Conservation (phyloP, 371 early-diverging fungal species). For the Nematocida sp. region DNA sequence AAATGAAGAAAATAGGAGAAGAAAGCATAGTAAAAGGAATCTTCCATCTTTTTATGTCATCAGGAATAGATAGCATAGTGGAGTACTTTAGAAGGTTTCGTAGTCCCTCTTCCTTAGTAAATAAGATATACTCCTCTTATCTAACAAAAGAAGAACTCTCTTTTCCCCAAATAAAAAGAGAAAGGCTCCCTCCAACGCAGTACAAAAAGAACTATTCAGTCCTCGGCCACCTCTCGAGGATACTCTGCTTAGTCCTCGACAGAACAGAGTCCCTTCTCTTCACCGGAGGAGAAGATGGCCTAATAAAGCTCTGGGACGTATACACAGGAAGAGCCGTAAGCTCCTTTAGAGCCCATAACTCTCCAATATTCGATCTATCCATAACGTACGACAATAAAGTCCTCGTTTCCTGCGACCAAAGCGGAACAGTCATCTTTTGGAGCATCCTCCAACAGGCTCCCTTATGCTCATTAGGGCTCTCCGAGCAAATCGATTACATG, state of each 20-base stretch:
- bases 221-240: conserved; percentile 63
- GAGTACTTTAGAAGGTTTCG: conserved; percentile 46
- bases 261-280: conserved; percentile 59
- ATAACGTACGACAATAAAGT: conserved; percentile 55
- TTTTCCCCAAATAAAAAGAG: not conserved
- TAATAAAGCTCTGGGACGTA: conserved; percentile 65
- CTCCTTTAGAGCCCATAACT: conserved; percentile 58
- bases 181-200: not conserved
- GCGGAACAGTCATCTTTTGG: conserved; percentile 60
- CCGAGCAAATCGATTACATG: conserved; percentile 55
- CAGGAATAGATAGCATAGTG: conserved; percentile 9
- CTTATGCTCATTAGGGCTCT: not conserved
- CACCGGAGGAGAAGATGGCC: conserved; percentile 64
- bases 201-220: not conserved
- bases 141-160: not conserved
- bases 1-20: conserved; percentile 8
- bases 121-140: conserved; percentile 1
- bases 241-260: conserved; percentile 62
- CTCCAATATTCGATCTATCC: conserved; percentile 61
- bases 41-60: conserved; percentile 7
- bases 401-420: conserved; percentile 62
- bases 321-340: conserved; percentile 49
- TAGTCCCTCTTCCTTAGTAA: not conserved
- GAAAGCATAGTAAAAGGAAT: conserved; percentile 25
- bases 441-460: not conserved